These are phyloP conservation scores for Stagonosporopsis chrysanthemi DNA, from an alignment of 2,329 filamentous ascomycete genomes.

Conservation along the genomic window DNA sequence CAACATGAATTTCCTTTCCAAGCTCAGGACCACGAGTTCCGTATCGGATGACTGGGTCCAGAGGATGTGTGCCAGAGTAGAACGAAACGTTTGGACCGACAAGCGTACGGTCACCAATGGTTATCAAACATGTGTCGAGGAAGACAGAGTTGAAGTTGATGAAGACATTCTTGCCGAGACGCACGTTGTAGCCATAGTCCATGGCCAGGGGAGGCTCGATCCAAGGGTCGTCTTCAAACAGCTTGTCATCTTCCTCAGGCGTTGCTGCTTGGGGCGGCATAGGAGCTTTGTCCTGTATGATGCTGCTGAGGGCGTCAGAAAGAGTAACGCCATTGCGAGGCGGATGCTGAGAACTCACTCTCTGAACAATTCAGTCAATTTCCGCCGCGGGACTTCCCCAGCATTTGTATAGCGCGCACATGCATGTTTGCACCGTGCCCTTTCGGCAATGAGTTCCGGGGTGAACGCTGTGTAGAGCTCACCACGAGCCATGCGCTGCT, in stretches of 20 bases:
- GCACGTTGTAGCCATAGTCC: conserved; percentile 81
- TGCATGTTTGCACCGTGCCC: conserved; percentile 69
- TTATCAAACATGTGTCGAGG: conserved; percentile 78
- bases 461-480: conserved; percentile 79
- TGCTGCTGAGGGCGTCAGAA: conserved; percentile 54
- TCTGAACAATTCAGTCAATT: conserved; percentile 72
- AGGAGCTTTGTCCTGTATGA: conserved; percentile 67
- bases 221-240: conserved; percentile 72
- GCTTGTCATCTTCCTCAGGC: conserved; percentile 68
- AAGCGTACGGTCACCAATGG: conserved; percentile 77
- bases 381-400: conserved; percentile 66
- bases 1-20: conserved; percentile 76
- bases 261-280: conserved; percentile 67
- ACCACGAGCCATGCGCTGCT: conserved; percentile 65
- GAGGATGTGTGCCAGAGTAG: conserved; percentile 77
- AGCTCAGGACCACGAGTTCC: conserved; percentile 77
- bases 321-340: not conserved
- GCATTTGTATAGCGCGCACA: conserved; percentile 70
- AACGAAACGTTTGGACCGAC: conserved; percentile 81
- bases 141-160: conserved; percentile 79
- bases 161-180: conserved; percentile 73
- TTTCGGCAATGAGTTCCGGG: conserved; percentile 70
- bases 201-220: conserved; percentile 73
- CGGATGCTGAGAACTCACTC: conserved; percentile 63
- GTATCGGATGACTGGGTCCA: conserved; percentile 76